These are phyloP conservation scores for Microstroma glucosiphilum DNA, from an alignment of 1,284 basidiomycete species.

Conservation along the genomic window DNA sequence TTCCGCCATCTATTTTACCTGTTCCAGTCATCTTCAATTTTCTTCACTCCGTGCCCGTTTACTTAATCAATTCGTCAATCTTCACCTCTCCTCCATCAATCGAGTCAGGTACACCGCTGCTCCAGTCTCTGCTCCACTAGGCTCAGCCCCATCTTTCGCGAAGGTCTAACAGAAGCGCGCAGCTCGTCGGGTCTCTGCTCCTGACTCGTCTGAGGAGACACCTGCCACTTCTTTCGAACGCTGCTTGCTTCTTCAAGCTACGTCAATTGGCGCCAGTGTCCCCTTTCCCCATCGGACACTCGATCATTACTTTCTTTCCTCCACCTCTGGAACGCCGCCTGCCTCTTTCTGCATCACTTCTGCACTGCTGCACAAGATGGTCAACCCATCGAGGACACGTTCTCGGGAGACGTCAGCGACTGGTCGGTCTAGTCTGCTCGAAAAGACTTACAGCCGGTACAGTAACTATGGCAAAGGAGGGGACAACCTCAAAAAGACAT, in stretches of 20 bases:
- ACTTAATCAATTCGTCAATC: too few species aligned
- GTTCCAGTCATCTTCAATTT: too few species aligned
- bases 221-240: not conserved
- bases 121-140: too few species aligned
- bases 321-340: not conserved
- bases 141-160: too few species aligned
- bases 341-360: not conserved
- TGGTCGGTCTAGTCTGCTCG: constrained; percentile 2
- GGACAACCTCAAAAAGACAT: not conserved
- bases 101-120: too few species aligned
- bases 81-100: too few species aligned
- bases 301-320: not conserved
- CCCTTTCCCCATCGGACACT: not conserved
- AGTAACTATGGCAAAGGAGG: not conserved
- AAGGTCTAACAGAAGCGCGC: too few species aligned
- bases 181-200: too few species aligned
- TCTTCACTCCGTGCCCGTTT: too few species aligned
- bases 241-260: not conserved
- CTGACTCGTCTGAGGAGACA: too few species aligned
- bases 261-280: not conserved
- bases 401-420: not conserved
- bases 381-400: not conserved
- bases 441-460: constrained; percentile 1
- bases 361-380: not conserved
- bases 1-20: too few species aligned